phyloP scores from a whole-genome alignment of 805 yeast genomes.

The Starmera caribaea region DNA sequence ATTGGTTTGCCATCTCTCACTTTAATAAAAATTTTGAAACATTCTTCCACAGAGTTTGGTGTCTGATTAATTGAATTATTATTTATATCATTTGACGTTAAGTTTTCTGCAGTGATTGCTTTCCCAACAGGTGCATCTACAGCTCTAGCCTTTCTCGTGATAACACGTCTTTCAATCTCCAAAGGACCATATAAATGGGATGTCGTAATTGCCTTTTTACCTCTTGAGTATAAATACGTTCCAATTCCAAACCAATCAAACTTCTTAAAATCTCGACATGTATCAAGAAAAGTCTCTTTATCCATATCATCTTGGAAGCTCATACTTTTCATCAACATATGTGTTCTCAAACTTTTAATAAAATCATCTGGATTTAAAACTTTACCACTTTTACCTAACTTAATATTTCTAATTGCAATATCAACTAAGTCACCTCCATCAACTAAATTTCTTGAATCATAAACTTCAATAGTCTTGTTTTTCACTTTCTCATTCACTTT shows the following conservation, averaged over 20 bases:
- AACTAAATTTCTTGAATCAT: constrained; percentile 55
- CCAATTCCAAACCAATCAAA: constrained; percentile 58
- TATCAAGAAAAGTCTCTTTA: constrained; percentile 14
- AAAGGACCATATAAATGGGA: constrained; percentile 70
- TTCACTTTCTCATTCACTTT: constrained; percentile 19
- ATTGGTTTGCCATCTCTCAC: constrained; percentile 30
- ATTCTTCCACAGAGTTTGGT: constrained; percentile 48
- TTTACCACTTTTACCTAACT: constrained; percentile 46
- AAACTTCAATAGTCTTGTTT: constrained; percentile 36
- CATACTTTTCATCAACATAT: constrained; percentile 25
- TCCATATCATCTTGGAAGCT: constrained; percentile 16
- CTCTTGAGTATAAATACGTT: constrained; percentile 33
- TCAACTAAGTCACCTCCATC: constrained; percentile 56
- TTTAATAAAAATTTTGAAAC: constrained; percentile 32
- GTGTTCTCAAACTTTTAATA: constrained; percentile 25
- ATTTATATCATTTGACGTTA: constrained; percentile 41
- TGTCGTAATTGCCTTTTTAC: constrained; percentile 36
- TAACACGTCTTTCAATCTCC: constrained; percentile 42
- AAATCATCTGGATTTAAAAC: constrained; percentile 41
- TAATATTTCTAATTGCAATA: constrained; percentile 50
- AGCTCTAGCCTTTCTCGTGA: constrained; percentile 23
- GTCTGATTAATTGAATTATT: constrained; percentile 48
- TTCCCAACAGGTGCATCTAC: constrained; percentile 33
- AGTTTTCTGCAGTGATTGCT: constrained; percentile 44
- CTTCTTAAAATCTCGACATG: constrained; percentile 28